Conservation (phyloP, 345 rosid species). For the Geranium rotundifolium region DNA sequence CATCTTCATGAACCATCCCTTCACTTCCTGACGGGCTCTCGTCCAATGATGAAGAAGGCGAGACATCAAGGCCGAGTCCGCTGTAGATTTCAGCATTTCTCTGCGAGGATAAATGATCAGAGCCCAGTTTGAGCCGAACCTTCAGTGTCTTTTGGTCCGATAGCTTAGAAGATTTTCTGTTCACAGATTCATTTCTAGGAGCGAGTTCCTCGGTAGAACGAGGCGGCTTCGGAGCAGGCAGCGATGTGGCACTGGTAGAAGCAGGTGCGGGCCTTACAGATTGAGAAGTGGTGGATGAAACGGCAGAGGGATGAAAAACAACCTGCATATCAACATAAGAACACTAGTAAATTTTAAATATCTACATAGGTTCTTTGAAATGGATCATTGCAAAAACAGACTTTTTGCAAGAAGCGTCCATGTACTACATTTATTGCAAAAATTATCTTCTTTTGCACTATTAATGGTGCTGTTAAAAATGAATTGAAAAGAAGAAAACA, state of each 20-base stretch:
- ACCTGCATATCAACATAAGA: slow-evolving; percentile 28
- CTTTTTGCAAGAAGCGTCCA: too few relatives aligned
- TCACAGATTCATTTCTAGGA: slow-evolving; percentile 20
- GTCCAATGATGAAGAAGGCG: slow-evolving; percentile 57
- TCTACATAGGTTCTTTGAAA: slow-evolving; percentile 3
- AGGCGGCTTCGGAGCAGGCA: slow-evolving; percentile 27
- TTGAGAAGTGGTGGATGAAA: slow-evolving; percentile 28
- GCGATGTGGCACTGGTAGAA: slow-evolving; percentile 14
- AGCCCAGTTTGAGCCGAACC: slow-evolving; percentile 78
- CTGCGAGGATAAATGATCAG: slow-evolving; percentile 51
- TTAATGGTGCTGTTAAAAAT: too few relatives aligned
- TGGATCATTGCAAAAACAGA: too few relatives aligned
- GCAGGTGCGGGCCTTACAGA: slow-evolving; percentile 33
- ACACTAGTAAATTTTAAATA: slow-evolving; percentile 6
- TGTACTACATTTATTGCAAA: too few relatives aligned
- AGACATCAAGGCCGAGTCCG: slow-evolving; percentile 60
- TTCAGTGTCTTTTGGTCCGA: slow-evolving; percentile 54
- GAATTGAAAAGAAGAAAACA: too few relatives aligned
- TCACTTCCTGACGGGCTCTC: slow-evolving; percentile 65
- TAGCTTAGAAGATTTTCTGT: slow-evolving; percentile 28
- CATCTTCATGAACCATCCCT: slow-evolving; percentile 36
- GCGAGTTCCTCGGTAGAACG: slow-evolving; percentile 21
- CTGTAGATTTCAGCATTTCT: slow-evolving; percentile 54
- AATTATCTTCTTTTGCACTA: too few relatives aligned
- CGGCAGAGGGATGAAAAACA: slow-evolving; percentile 24